Evolutionary conservation across 768 basidiomycete genomes (phyloP).

Genomic region (Gyrodon lividus): DNA sequence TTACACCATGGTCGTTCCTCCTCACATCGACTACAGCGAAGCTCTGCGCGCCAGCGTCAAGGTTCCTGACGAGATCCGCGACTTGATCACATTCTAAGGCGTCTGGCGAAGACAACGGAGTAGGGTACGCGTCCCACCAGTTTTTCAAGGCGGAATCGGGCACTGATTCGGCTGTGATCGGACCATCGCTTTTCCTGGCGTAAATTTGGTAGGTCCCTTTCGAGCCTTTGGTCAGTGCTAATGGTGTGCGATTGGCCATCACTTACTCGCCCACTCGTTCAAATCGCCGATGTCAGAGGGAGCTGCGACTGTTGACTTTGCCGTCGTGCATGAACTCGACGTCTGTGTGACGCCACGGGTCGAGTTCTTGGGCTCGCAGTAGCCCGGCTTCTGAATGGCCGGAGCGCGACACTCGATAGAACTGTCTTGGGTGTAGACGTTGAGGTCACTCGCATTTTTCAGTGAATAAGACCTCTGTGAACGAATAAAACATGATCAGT

Average conservation of each 20-base stretch:
- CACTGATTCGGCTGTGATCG: neutral
- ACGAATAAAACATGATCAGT: neutral
- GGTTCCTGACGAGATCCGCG: slow-evolving; percentile 27
- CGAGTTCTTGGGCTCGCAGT: no score
- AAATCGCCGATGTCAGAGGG: slow-evolving; percentile 31
- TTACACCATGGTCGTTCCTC: slow-evolving; percentile 44
- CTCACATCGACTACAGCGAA: slow-evolving; percentile 53
- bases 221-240: neutral
- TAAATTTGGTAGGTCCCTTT: slow-evolving; percentile 47
- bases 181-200: slow-evolving; percentile 35
- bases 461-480: slow-evolving; percentile 39
- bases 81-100: slow-evolving; percentile 38
- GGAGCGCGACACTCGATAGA: slow-evolving; percentile 18
- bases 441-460: slow-evolving; percentile 45
- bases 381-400: no score
- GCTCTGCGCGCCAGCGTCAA: slow-evolving; percentile 12
- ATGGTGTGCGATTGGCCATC: neutral
- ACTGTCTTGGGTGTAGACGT: slow-evolving; percentile 30
- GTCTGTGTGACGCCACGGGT: neutral
- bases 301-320: neutral
- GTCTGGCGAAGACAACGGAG: slow-evolving; percentile 29
- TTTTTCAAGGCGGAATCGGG: slow-evolving; percentile 30
- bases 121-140: slow-evolving; percentile 59
- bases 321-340: slow-evolving; percentile 3
- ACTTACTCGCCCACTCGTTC: slow-evolving; percentile 47